Conservation (phyloP, 108 stramenopile genomes). For the Fragilaria crotonensis region DNA sequence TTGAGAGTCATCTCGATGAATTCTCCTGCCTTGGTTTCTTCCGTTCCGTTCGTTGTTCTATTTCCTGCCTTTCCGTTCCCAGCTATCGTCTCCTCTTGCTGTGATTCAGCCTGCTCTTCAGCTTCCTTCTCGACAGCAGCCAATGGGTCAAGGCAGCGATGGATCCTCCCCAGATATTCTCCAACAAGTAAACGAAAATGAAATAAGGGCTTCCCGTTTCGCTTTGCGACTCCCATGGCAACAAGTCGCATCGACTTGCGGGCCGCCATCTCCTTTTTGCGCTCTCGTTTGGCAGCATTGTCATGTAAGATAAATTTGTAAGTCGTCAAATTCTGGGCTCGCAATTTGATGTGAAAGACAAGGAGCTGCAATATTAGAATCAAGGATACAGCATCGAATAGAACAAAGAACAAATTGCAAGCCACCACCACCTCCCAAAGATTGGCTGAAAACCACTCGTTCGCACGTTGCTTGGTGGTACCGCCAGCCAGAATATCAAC, state of each 20-base stretch:
- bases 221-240: conserved; percentile 8
- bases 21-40: too few relatives aligned
- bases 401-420: conserved; percentile 32
- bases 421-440: conserved; percentile 20
- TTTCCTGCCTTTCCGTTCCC: too few relatives aligned
- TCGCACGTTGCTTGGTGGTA: conserved; percentile 15
- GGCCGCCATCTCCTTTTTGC: conserved; percentile 11
- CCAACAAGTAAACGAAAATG: not conserved
- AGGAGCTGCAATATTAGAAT: conserved; percentile 61
- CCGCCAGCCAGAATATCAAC: conserved; percentile 32
- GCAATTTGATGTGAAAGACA: conserved; percentile 66
- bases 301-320: conserved; percentile 80
- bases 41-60: too few relatives aligned
- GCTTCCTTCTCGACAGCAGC: not conserved
- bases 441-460: conserved; percentile 43
- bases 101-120: too few relatives aligned
- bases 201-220: not conserved
- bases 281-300: conserved; percentile 41
- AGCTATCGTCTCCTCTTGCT: too few relatives aligned
- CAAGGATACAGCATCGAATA: conserved; percentile 36
- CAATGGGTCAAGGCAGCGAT: not conserved
- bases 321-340: conserved; percentile 67
- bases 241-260: conserved; percentile 26
- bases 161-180: not conserved
- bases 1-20: too few relatives aligned